Conservation (phyloP, 179 eudicot species). For the Beta corolliflora region DNA sequence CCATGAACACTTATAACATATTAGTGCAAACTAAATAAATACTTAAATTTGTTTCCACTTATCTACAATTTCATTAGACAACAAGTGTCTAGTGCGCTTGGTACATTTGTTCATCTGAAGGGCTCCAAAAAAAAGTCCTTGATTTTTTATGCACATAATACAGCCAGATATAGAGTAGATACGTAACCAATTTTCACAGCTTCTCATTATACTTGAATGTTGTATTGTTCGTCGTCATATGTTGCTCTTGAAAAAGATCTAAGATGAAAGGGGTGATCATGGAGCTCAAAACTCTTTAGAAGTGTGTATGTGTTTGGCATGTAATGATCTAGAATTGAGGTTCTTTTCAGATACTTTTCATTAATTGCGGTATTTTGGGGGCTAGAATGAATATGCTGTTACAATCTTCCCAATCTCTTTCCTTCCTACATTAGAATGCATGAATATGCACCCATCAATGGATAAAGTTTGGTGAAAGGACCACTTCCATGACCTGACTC, state of each 20-base stretch:
- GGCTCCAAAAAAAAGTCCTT: no score
- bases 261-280: background rate
- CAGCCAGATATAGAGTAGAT: no score
- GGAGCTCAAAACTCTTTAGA: background rate
- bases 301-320: background rate
- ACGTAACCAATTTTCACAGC: no score
- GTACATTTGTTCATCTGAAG: no score
- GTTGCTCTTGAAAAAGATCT: background rate
- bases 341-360: conserved; percentile 28
- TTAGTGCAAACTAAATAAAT: no score
- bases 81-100: no score
- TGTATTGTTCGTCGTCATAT: no score
- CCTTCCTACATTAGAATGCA: conserved; percentile 30
- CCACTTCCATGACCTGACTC: conserved; percentile 36
- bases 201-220: no score
- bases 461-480: conserved; percentile 40
- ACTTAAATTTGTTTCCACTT: no score
- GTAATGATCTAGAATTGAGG: background rate
- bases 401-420: conserved; percentile 23
- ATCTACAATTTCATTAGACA: no score
- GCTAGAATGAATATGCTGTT: conserved; percentile 25
- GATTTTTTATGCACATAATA: no score
- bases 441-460: conserved; percentile 33
- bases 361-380: conserved; percentile 10
- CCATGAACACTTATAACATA: no score